Evolutionary conservation across 2,329 filamentous ascomycete species (phyloP).

Genomic region (Apiospora arundinis): DNA sequence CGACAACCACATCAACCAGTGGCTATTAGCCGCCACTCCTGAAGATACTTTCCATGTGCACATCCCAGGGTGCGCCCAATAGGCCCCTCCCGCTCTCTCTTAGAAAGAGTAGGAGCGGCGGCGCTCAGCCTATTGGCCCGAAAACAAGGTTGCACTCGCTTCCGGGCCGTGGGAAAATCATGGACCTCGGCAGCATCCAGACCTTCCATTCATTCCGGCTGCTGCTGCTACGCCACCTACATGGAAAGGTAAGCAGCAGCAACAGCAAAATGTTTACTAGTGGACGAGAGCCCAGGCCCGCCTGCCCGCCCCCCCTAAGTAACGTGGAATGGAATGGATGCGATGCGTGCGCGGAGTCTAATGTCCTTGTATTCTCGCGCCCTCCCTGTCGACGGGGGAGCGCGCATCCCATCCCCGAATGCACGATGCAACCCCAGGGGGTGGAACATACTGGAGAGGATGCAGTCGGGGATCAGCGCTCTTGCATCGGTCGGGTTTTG

Average conservation of each 20-base stretch:
- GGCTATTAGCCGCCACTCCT: conserved; percentile 14
- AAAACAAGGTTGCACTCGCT: conserved; percentile 20
- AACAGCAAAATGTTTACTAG: neutral
- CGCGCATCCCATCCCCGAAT: neutral
- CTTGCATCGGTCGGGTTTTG: conserved; percentile 3
- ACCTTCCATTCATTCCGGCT: neutral
- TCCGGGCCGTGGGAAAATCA: conserved; percentile 13
- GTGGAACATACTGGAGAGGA: neutral
- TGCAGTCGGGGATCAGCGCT: conserved; percentile 6
- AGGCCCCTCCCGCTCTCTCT: conserved; percentile 13
- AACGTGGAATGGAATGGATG: conserved; percentile 16
- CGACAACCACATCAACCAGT: neutral
- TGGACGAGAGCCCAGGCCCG: neutral
- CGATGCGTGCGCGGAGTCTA: neutral
- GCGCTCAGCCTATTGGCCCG: neutral
- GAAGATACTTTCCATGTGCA: neutral
- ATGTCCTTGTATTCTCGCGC: neutral
- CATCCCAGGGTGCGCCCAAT: neutral
- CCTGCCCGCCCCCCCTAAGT: neutral
- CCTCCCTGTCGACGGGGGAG: neutral
- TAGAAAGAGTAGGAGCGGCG: neutral
- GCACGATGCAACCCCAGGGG: neutral
- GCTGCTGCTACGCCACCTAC: neutral
- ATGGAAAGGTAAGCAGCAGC: neutral
- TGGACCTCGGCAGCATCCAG: conserved; percentile 14